Evolutionary conservation across 148 eudicot species (phyloP), one percentile per base, ranked within the genome.

Genomic region (Chenopodium album): DNA sequence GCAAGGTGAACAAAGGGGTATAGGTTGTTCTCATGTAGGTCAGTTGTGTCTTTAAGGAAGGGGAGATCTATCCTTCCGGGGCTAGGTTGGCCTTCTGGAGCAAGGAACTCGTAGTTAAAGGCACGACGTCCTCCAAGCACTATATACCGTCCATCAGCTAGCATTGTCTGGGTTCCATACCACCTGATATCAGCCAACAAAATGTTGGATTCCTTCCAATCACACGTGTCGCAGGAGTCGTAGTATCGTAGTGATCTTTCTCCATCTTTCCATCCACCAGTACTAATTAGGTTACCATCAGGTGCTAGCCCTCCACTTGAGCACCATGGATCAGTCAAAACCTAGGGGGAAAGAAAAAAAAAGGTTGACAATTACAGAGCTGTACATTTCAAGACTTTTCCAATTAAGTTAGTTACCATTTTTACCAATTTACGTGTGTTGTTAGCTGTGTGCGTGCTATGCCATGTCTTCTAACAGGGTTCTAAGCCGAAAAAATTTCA

Each of bases 1-100:
- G 89, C 86, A 3, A 94, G 85, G 76, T 88, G 84, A 11, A 91
- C 89, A 77, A 94, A 96, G 1, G 99, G 98, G 81, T 94, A 96
- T 63, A 96, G 91, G 71, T 94, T 96, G 89, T 96, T 96, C 68
- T 94, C 98, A 10, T 73, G 78, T 1, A 63, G 3, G 69, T 92
- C 97, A 4, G 87, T 80, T 29, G 94, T 94, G 17, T 92, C 83
- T 0, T 7, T 11, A 2, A 94, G 87, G 78, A 94, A 89, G 0
- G 93, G 91, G 0, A 94, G 48, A 13, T 81, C 77, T 12, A 89
- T 41, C 26, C 28, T 73, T 78, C 87, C 56, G 0, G 84, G 17
- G 60, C 73, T 81, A 54, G 91, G 50, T 56, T 28, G 8, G 79
- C 79, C 77, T 47, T 82, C 85, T 7, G 88, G 85, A 22, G 89